phyloP scores from a whole-genome alignment of 2,329 filamentous ascomycete species.

The Cladosporium sp. region DNA sequence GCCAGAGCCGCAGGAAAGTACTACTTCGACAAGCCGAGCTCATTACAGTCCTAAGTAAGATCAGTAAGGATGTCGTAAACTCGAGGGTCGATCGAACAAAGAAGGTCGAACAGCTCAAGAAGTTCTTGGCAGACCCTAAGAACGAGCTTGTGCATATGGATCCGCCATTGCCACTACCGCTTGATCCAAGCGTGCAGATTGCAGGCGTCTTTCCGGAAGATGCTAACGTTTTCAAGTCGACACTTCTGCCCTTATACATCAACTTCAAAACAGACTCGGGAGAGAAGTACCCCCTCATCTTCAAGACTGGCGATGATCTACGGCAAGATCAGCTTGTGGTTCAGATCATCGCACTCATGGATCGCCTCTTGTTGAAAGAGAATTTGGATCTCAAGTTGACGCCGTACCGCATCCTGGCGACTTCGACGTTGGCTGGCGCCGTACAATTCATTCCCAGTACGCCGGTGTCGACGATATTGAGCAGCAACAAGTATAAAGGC shows the following conservation, averaged over 20 bases:
- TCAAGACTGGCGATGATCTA: conserved; percentile 95
- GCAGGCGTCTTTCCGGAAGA: conserved; percentile 79
- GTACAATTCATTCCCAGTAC: conserved; percentile 89
- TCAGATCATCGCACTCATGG: conserved; percentile 97
- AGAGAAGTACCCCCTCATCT: conserved; percentile 82
- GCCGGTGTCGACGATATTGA: conserved; percentile 70
- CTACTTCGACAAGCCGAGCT: conserved; percentile 86
- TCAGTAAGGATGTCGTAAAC: conserved; percentile 82
- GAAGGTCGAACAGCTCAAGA: conserved; percentile 81
- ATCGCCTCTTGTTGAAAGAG: conserved; percentile 89
- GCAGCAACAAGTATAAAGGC: conserved; percentile 69
- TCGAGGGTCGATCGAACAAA: conserved; percentile 71
- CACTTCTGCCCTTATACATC: conserved; percentile 83
- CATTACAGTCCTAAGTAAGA: conserved; percentile 78
- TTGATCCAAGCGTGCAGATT: conserved; percentile 79
- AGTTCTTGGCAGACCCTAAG: conserved; percentile 78
- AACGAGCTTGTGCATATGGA: conserved; percentile 83
- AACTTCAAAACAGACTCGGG: conserved; percentile 79
- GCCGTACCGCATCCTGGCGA: conserved; percentile 94
- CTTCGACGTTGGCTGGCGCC: conserved; percentile 80
- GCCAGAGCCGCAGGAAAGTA: conserved; percentile 68
- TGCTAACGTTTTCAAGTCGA: conserved; percentile 91
- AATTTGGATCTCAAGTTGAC: conserved; percentile 93
- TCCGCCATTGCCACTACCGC: conserved; percentile 77
- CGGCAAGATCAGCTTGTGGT: conserved; percentile 97